Conservation (phyloP, 2,329 filamentous ascomycete species). For the Talaromyces sp. region DNA sequence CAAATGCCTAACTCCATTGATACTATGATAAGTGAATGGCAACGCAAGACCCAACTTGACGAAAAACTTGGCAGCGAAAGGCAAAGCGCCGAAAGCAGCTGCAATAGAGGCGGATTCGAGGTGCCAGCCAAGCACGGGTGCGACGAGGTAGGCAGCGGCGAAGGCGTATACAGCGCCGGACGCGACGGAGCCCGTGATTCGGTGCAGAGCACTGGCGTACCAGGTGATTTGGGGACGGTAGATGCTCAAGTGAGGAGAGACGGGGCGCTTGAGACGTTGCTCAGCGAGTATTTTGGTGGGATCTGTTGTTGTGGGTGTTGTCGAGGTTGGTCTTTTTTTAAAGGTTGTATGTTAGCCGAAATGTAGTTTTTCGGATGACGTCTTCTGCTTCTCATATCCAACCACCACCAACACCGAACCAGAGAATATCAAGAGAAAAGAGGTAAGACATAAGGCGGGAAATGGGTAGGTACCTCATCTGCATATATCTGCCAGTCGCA, state of each 20-base stretch:
- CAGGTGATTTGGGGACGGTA: constrained; percentile 86
- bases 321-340: constrained; percentile 29
- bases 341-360: constrained; percentile 16
- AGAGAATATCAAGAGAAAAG: neutral
- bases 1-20: constrained; percentile 71
- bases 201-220: constrained; percentile 72
- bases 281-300: constrained; percentile 63
- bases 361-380: constrained; percentile 20
- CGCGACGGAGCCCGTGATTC: constrained; percentile 74
- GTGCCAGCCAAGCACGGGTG: constrained; percentile 71
- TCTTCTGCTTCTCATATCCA: neutral
- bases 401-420: neutral
- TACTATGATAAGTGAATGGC: constrained; percentile 65
- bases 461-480: constrained; percentile 41
- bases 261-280: constrained; percentile 77
- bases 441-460: neutral
- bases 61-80: constrained; percentile 55
- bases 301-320: constrained; percentile 31
- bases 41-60: constrained; percentile 59
- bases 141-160: constrained; percentile 73
- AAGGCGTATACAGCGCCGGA: constrained; percentile 76
- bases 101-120: constrained; percentile 63
- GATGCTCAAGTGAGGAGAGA: constrained; percentile 80
- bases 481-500: constrained; percentile 41
- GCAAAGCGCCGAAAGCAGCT: constrained; percentile 62